Conservation (phyloP, 2,329 filamentous ascomycete genomes). For the Epichloe uncinata region DNA sequence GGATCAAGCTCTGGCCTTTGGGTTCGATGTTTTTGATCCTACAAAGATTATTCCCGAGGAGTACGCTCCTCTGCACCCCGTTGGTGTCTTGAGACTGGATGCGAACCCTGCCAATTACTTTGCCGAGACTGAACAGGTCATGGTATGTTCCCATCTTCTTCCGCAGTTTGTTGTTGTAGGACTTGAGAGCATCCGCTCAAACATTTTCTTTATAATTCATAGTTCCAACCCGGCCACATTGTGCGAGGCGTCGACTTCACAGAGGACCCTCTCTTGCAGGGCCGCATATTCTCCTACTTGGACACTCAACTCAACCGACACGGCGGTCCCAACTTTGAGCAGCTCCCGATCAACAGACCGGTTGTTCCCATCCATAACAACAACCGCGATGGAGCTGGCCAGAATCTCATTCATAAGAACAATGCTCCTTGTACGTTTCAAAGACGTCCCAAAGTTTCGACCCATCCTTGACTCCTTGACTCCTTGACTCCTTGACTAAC, state of each 20-base stretch:
- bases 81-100: slow-evolving; percentile 59
- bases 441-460: neutral
- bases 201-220: neutral
- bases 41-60: slow-evolving; percentile 69
- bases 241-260: slow-evolving; percentile 63
- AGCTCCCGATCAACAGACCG: slow-evolving; percentile 61
- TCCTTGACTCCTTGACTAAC: no score
- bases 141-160: slow-evolving; percentile 26
- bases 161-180: slow-evolving; percentile 7
- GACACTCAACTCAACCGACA: slow-evolving; percentile 65
- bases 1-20: slow-evolving; percentile 48
- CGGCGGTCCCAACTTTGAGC: slow-evolving; percentile 60
- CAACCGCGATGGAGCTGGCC: slow-evolving; percentile 58
- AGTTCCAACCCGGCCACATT: slow-evolving; percentile 62
- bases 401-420: slow-evolving; percentile 57
- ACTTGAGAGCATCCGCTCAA: neutral
- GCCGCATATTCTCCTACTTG: slow-evolving; percentile 61
- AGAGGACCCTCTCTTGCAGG: slow-evolving; percentile 61
- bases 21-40: slow-evolving; percentile 59
- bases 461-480: neutral
- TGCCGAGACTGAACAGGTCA: slow-evolving; percentile 61
- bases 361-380: slow-evolving; percentile 54
- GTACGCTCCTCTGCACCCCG: slow-evolving; percentile 48
- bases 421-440: slow-evolving; percentile 36
- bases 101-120: slow-evolving; percentile 64